These are phyloP conservation scores for Paraconiothyrium brasiliense DNA, from an alignment of 2,329 filamentous ascomycete species.

Conservation along the genomic window DNA sequence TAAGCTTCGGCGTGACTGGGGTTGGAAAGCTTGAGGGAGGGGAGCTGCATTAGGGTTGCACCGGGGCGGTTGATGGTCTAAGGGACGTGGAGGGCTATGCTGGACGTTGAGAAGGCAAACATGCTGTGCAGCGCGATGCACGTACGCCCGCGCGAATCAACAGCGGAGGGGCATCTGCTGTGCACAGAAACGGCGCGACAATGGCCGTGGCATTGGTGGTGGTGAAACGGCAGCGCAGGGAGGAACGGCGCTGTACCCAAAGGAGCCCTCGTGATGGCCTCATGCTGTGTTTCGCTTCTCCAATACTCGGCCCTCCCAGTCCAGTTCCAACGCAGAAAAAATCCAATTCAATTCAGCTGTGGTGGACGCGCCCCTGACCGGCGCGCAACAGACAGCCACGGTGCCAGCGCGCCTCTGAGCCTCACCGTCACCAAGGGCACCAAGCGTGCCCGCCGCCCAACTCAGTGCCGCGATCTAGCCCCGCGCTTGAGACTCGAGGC, in stretches of 20 bases:
- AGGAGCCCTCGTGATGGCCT: not conserved
- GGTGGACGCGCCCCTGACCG: not conserved
- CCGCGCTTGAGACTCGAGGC: not conserved
- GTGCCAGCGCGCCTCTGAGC: not conserved
- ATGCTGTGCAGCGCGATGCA: not conserved
- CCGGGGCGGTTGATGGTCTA: too few species aligned
- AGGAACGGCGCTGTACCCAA: not conserved
- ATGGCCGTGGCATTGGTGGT: not conserved
- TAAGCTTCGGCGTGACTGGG: slow-evolving; percentile 14
- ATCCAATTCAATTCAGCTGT: too few species aligned
- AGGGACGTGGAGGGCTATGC: not conserved
- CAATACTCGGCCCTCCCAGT: slow-evolving; percentile 1
- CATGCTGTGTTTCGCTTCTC: slow-evolving; percentile 2
- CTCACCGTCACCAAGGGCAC: not conserved
- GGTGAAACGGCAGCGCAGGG: not conserved
- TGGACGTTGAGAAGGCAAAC: not conserved
- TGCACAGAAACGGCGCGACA: too few species aligned
- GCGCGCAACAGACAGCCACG: not conserved
- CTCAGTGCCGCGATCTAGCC: not conserved
- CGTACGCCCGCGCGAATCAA: not conserved
- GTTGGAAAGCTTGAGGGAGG: not conserved
- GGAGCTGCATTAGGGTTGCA: not conserved
- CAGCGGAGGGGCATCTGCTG: not conserved
- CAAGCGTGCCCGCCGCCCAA: not conserved
- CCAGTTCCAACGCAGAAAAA: not conserved